Evolutionary conservation across 495 filamentous ascomycete species (phyloP), one percentile per base, ranked within the genome.

Genomic region (Talaromyces liani): DNA sequence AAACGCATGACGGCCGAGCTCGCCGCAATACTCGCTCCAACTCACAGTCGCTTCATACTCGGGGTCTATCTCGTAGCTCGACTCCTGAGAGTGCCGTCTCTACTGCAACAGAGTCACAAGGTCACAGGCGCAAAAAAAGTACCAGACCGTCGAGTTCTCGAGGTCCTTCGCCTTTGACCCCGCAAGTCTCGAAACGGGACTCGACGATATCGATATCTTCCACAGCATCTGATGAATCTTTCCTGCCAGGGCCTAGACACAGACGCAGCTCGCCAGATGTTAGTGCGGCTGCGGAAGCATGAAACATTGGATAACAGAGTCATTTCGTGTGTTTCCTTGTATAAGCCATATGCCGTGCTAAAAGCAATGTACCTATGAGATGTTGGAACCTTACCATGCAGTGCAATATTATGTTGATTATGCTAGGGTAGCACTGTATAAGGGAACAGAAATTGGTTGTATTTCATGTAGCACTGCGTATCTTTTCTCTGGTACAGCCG

Each of bases 1-100:
- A 74, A 51, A 62, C 71, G 36, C 72, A 79, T 54, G 76, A 79
- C 61, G 62, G 67, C 3, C 73, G 76, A 61, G 67, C 72, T 9
- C 73, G 78, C 61, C 74, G 74, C 49, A 68, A 65, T 20, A 75
- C 76, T 22, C 74, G 78, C 58, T 77, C 80, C 9, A 77, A 80
- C 24, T 77, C 78, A 2, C 66, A 71, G 54, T 71, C 71, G 1
- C 65, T 63, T 27, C 76, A 79, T 64, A 80, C 79, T 8, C 79
- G 78, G 16, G 80, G 72, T 14, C 75, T 76, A 1, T 84, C 81
- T 45, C 80, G 80, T 33, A 82, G 79, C 64, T 77, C 72, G 34
- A 83, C 80, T 39, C 80, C 80, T 3, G 72, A 74, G 5, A 73
- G 77, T 61, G 56, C 72, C 25, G 77, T 73, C 57, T 70, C 67